Conservation (phyloP, 164 flowering plant species). For the Akebia trifoliata region DNA sequence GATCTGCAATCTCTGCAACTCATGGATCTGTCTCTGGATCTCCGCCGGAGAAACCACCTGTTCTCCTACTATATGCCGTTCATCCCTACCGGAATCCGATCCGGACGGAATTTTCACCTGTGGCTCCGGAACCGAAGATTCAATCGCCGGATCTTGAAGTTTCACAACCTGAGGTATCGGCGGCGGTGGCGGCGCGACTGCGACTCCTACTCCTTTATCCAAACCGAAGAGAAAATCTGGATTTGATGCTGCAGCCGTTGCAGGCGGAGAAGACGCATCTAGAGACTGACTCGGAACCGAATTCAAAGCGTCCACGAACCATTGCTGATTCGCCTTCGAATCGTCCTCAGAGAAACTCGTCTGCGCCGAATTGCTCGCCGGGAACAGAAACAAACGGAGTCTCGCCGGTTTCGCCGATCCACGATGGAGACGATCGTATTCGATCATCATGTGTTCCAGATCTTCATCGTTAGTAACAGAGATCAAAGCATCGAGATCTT, state of each 20-base stretch:
- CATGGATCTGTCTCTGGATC: slow-evolving; percentile 50
- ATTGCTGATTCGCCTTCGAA: slow-evolving; percentile 44
- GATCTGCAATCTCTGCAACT: slow-evolving; percentile 45
- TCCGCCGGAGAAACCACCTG: slow-evolving; percentile 25
- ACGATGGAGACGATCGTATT: slow-evolving; percentile 63
- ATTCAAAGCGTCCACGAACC: slow-evolving; percentile 80
- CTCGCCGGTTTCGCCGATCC: slow-evolving; percentile 57
- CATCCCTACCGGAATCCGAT: slow-evolving; percentile 23
- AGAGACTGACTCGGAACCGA: slow-evolving; percentile 35
- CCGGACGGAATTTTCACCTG: slow-evolving; percentile 12
- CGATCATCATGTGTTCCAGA: slow-evolving; percentile 80
- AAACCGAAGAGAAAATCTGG: slow-evolving; percentile 72
- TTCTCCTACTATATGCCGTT: slow-evolving; percentile 28
- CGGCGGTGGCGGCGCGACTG: slow-evolving; percentile 1
- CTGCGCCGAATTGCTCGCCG: slow-evolving; percentile 10
- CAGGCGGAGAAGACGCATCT: slow-evolving; percentile 29
- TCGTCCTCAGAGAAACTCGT: slow-evolving; percentile 26
- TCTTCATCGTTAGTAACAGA: slow-evolving; percentile 85
- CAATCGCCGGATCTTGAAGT: slow-evolving; percentile 16
- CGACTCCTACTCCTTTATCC: slow-evolving; percentile 34
- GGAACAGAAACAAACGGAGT: slow-evolving; percentile 56
- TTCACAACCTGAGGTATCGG: slow-evolving; percentile 15
- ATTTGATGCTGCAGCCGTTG: slow-evolving; percentile 16
- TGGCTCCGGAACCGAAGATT: slow-evolving; percentile 15
- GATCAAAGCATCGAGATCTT: slow-evolving; percentile 74